These are phyloP conservation scores for Ceratorhiza oryzae-sativae DNA, from an alignment of 1,284 basidiomycete genomes.

Conservation along the genomic window DNA sequence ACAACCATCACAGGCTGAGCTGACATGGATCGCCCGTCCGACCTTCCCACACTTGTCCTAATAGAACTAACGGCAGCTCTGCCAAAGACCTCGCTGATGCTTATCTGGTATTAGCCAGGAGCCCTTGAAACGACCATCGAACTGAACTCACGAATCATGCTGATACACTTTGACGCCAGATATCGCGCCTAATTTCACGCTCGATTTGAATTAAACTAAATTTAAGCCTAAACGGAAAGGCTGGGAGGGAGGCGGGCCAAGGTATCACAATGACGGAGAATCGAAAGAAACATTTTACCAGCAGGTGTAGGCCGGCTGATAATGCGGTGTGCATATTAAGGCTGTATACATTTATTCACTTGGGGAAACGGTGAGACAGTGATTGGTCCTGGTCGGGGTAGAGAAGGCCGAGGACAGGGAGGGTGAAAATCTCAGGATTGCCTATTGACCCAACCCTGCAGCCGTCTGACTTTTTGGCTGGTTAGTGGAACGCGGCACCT, in stretches of 20 bases:
- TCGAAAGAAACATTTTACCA: slow-evolving; percentile 1
- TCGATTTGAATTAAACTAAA: background rate
- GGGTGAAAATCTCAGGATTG: background rate
- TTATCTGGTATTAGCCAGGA: background rate
- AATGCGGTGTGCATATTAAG: background rate
- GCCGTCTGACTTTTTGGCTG: too few species aligned
- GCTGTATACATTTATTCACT: background rate
- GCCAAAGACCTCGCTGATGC: background rate
- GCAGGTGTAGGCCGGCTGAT: background rate
- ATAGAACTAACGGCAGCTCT: background rate
- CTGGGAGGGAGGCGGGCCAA: background rate
- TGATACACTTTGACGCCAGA: background rate
- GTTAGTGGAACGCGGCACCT: too few species aligned
- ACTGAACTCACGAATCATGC: background rate
- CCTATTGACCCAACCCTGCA: too few species aligned
- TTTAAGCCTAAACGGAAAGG: background rate
- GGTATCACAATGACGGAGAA: background rate
- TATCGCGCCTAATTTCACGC: background rate
- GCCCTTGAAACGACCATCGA: background rate
- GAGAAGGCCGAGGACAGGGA: too few species aligned
- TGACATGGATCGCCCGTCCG: background rate
- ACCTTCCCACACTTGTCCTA: background rate
- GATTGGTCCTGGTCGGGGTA: background rate
- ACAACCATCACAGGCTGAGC: background rate
- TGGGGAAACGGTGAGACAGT: background rate